Conservation (phyloP, 768 basidiomycete genomes). For the Podaxis mareebaensis region DNA sequence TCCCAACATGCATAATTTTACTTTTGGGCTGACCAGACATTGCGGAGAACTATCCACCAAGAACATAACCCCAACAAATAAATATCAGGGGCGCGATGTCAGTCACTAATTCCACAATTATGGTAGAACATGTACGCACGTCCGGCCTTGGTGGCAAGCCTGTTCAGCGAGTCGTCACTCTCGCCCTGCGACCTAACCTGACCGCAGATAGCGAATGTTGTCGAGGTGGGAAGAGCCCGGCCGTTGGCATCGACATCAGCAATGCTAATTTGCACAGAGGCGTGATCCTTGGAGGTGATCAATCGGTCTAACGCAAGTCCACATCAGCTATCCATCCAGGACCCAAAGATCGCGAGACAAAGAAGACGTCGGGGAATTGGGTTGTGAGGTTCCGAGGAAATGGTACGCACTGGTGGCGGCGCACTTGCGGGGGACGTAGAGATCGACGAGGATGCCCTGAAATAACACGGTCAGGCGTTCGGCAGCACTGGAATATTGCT, state of each 20-base stretch:
- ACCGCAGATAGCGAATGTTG: slow-evolving; percentile 94
- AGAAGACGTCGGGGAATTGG: not conserved
- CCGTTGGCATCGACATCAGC: slow-evolving; percentile 93
- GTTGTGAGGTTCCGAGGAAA: not conserved
- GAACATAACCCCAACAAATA: not conserved
- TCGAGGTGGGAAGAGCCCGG: slow-evolving; percentile 73
- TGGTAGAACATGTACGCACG: slow-evolving; percentile 55
- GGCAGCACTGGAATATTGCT: slow-evolving; percentile 7
- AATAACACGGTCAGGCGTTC: slow-evolving; percentile 13
- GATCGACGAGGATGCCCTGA: slow-evolving; percentile 97
- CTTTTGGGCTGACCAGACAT: slow-evolving; percentile 96
- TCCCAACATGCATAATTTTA: slow-evolving; percentile 40
- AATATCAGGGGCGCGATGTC: not conserved
- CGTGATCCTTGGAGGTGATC: slow-evolving; percentile 99
- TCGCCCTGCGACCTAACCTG: slow-evolving; percentile 94
- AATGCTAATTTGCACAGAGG: slow-evolving; percentile 95
- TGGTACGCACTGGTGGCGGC: slow-evolving; percentile 86
- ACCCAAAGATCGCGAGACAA: not conserved
- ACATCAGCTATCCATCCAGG: slow-evolving; percentile 2
- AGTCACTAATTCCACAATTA: not conserved
- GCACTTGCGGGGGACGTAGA: slow-evolving; percentile 99
- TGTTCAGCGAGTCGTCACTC: slow-evolving; percentile 95
- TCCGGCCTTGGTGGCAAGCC: slow-evolving; percentile 92
- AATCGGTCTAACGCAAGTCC: slow-evolving; percentile 70
- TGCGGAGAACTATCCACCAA: slow-evolving; percentile 79